These are phyloP conservation scores for Thelonectria discophora DNA, from an alignment of 2,329 filamentous ascomycete species.

Conservation along the genomic window DNA sequence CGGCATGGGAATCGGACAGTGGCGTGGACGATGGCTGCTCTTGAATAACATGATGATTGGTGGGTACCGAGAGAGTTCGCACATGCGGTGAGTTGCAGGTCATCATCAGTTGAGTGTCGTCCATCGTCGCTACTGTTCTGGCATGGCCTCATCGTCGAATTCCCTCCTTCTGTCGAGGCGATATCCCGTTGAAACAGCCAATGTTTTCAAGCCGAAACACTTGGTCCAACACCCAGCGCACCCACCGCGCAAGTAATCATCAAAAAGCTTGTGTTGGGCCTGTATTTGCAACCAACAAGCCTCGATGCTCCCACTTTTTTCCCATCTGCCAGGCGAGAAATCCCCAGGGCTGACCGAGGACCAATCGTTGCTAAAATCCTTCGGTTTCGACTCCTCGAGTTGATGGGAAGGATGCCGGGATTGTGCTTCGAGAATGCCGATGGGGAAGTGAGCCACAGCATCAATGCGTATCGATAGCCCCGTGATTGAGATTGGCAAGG, in stretches of 20 bases:
- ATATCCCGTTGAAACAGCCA: not conserved
- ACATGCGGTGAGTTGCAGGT: too few relatives aligned
- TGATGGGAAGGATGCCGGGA: not conserved
- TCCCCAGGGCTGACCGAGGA: not conserved
- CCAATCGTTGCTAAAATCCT: not conserved
- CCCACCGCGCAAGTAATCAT: not conserved
- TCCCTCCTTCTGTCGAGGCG: not conserved
- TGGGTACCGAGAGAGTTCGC: not conserved
- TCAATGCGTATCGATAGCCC: not conserved
- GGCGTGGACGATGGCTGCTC: not conserved
- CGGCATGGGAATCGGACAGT: not conserved
- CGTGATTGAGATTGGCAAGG: not conserved
- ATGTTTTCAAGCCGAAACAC: conserved; percentile 1
- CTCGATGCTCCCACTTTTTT: conserved; percentile 2
- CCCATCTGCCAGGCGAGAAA: not conserved
- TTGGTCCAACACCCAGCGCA: not conserved
- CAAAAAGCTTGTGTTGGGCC: not conserved
- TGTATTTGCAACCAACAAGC: not conserved
- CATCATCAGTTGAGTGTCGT: too few relatives aligned
- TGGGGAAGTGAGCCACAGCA: not conserved
- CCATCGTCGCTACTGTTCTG: too few relatives aligned
- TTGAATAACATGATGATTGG: not conserved
- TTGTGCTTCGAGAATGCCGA: not conserved
- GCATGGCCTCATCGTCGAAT: not conserved
- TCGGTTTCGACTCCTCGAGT: not conserved